Evolutionary conservation across 139 green algal species (phyloP).

Genomic region (Ettlia oleoabundans): DNA sequence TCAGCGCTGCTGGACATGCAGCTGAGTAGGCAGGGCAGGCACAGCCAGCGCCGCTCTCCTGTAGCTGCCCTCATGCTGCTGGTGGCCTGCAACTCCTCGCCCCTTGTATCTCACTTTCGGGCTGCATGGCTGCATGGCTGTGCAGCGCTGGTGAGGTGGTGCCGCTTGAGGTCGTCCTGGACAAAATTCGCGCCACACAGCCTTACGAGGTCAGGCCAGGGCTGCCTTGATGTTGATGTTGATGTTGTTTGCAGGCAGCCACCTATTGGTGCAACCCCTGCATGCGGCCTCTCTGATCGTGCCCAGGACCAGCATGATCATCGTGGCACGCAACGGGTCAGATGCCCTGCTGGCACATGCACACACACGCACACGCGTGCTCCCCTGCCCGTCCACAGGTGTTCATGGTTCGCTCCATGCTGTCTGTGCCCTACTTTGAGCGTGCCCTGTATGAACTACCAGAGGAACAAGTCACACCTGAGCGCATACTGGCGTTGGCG

Average conservation of each 20-base stretch:
- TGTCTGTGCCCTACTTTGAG: conserved; percentile 86
- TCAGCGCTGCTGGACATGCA: neutral
- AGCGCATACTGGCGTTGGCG: conserved; percentile 67
- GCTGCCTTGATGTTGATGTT: conserved; percentile 4
- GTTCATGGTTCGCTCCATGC: conserved; percentile 69
- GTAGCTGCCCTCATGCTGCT: neutral
- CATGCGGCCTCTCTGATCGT: neutral
- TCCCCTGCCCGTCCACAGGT: conserved; percentile 46
- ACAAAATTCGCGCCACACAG: conserved; percentile 62
- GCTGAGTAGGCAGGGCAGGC: neutral
- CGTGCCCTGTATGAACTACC: conserved; percentile 84
- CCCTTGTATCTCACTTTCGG: too few species aligned
- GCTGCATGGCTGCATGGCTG: neutral
- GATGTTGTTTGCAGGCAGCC: too few species aligned
- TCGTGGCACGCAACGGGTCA: too few species aligned
- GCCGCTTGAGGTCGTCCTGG: conserved; percentile 75
- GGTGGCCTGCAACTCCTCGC: neutral
- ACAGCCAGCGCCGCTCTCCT: neutral
- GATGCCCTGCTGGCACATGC: neutral
- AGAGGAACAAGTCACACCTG: conserved; percentile 67
- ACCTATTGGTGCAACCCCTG: too few species aligned
- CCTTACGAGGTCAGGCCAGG: conserved; percentile 66
- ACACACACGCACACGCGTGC: conserved; percentile 16
- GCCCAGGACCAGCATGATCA: neutral
- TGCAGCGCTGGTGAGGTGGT: conserved; percentile 56